Base-by-base conservation (phyloP, 805 yeast genomes). In the Starmera quercuum region DNA sequence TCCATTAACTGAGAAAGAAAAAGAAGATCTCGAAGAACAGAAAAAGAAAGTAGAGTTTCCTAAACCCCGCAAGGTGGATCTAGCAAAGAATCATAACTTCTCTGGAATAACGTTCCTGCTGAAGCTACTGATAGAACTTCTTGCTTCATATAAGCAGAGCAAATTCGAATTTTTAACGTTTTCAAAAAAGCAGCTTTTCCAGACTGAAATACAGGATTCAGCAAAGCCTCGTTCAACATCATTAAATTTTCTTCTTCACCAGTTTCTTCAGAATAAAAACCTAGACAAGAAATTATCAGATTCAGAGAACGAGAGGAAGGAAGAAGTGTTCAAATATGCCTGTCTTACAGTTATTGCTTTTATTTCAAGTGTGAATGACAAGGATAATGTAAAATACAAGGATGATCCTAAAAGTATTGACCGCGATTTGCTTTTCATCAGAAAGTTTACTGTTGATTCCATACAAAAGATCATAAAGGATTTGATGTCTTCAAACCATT, bases 91-190 rank as follows among this genome's bases (percentile, higher is more conserved):
- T 49, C 60, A 65, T 7, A 66, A 71, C 20, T 83, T 79, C 54
- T 68, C 78, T 0, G 79, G 83, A 46, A 74, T 77, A 38, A 69
- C 79, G 29, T 87, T 79, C 53, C 56, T 88, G 30, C 58, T 88
- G 26, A 83, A 78, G 43, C 58, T 75, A 0, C 55, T 87, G 26
- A 68, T 78, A 1, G 97, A 88, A 44, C 58, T 86, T 7, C 55
- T 88, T 7, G 73, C 78, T 2, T 83, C 95, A 2, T 88, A 87
- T 52, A 81, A 78, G 40, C 79, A 78, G 40, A 74, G 87, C 32
- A 88, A 88, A 53, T 67, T 83, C 32, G 95, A 87, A 46, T 82
- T 88, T 47, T 59, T 87, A 36, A 78, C 90, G 0, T 88, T 74
- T 45, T 76, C 90, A 2, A 80, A 78, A 63, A 76, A 78, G 51